Evolutionary conservation across 1,284 basidiomycete genomes (phyloP), one percentile per base, ranked within the genome.

Genomic region (Clitocybe nebularis): DNA sequence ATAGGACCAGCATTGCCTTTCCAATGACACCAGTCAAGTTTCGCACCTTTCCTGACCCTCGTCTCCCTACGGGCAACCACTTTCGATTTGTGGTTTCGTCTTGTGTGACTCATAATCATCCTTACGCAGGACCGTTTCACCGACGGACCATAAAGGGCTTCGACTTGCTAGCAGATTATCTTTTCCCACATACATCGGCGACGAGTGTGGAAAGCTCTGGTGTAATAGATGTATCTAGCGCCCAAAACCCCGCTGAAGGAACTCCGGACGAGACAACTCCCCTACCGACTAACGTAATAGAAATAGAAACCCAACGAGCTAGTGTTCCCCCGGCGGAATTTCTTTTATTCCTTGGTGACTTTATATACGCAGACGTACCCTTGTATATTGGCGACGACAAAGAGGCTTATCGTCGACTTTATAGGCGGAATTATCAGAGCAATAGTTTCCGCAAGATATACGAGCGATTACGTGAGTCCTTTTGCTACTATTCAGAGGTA

Each of bases 301-400:
- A 21, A 17, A 3, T 28, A 30, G 26, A 28, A 17, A 40, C 16
- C 13, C n/a, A n/a, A n/a, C n/a, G n/a, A n/a, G 32, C 48, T 32
- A 42, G 39, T 40, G 36, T 47, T 19, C 50, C 58, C 4, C 61
- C 62, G 0, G 58, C 69, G 1, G 72, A 77, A 43, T 87, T 86
- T 51, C 60, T 85, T 61, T 55, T 85, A 8, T 77, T 84, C 56
- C 61, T 85, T 39, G 83, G 84, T 1, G 84, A 89, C 55, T 82
- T 85, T 53, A 83, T 90, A 52, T 89, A 90, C 52, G 83, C 81
- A 4, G 86, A 90, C 55, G 79, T 88, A 1, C 87, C 87, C 2
- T 48, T 69, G 9, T 82, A 79, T 58, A 70, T 72, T 41, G 79
- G 81, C 3, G 75, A 79, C 47, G 62, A 71, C 45, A 60, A 64